A percentile compares a stretch with the other conserved stretches of the same genome.
phyloP scores from a whole-genome alignment of 1,284 basidiomycete genomes.

The Anthracocystis setariae region DNA sequence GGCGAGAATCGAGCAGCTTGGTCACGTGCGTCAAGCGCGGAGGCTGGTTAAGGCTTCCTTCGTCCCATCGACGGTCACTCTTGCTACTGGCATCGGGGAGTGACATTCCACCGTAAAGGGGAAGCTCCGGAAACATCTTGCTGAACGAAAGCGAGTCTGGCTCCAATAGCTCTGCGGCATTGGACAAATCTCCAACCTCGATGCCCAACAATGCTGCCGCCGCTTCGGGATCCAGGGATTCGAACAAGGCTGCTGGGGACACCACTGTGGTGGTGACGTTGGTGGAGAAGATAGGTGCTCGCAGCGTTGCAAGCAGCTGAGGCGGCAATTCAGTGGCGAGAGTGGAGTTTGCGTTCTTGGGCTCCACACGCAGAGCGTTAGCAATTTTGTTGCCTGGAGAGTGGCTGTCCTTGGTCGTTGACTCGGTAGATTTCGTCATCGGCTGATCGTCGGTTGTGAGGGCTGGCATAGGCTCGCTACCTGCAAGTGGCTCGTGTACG shows the following conservation, averaged over 20 bases:
- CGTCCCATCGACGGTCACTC: constrained; percentile 70
- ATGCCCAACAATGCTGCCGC: constrained; percentile 56
- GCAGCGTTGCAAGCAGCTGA: constrained; percentile 55
- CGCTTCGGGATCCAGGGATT: constrained; percentile 54
- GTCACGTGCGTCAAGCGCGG: constrained; percentile 70
- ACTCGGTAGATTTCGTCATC: not conserved
- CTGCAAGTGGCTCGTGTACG: constrained; percentile 40
- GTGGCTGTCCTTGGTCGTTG: not conserved
- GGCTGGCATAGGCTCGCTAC: constrained; percentile 43
- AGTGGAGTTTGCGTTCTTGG: constrained; percentile 49
- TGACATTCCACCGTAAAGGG: constrained; percentile 67
- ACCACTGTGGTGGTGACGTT: constrained; percentile 57
- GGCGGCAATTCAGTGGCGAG: constrained; percentile 58
- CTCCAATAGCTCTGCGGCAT: constrained; percentile 45
- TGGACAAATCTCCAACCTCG: constrained; percentile 40
- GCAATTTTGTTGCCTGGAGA: constrained; percentile 7
- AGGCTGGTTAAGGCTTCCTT: constrained; percentile 55
- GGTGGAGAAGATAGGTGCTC: constrained; percentile 63
- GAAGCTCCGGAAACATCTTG: constrained; percentile 71
- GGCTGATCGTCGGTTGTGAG: constrained; percentile 14
- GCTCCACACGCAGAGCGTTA: constrained; percentile 30
- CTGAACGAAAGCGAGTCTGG: constrained; percentile 51
- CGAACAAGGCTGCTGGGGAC: constrained; percentile 55
- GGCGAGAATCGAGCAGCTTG: constrained; percentile 72
- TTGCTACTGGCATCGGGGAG: constrained; percentile 59